phyloP scores from a whole-genome alignment of 2,329 filamentous ascomycete genomes.

The Microdochium bolleyi region DNA sequence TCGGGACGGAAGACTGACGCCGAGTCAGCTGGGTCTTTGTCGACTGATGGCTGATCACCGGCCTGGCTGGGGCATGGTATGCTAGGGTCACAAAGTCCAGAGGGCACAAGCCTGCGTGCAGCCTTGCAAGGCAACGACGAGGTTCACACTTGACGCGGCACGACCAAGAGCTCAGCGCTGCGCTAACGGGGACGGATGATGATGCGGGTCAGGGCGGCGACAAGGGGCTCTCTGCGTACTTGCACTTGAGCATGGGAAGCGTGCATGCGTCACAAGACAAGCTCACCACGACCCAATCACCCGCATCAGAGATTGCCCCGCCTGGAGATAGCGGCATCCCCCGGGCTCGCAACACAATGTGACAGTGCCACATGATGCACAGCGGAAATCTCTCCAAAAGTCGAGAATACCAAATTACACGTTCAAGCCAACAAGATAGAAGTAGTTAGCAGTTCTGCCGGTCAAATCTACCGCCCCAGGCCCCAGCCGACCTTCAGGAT shows the following conservation, averaged over 20 bases:
- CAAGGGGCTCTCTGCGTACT: background rate
- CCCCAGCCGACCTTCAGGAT: too few relatives aligned
- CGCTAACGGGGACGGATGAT: background rate
- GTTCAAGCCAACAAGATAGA: background rate
- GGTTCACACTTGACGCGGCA: background rate
- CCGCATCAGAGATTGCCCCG: background rate
- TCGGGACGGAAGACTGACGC: too few relatives aligned
- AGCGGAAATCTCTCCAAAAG: too few relatives aligned
- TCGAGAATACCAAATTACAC: too few relatives aligned
- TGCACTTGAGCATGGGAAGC: background rate
- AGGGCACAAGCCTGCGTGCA: background rate
- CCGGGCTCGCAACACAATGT: background rate
- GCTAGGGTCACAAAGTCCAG: too few relatives aligned
- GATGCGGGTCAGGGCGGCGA: background rate
- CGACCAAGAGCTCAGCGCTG: background rate
- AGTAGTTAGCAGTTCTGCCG: background rate
- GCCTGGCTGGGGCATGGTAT: too few relatives aligned
- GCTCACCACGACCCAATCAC: background rate
- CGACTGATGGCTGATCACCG: too few relatives aligned
- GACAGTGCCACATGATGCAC: background rate
- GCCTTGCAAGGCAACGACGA: background rate
- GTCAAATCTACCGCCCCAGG: too few relatives aligned
- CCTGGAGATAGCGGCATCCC: background rate
- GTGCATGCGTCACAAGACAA: background rate
- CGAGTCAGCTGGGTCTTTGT: too few relatives aligned